phyloP scores from a whole-genome alignment of 2,329 filamentous ascomycete species.

The Aspergillus sojae region DNA sequence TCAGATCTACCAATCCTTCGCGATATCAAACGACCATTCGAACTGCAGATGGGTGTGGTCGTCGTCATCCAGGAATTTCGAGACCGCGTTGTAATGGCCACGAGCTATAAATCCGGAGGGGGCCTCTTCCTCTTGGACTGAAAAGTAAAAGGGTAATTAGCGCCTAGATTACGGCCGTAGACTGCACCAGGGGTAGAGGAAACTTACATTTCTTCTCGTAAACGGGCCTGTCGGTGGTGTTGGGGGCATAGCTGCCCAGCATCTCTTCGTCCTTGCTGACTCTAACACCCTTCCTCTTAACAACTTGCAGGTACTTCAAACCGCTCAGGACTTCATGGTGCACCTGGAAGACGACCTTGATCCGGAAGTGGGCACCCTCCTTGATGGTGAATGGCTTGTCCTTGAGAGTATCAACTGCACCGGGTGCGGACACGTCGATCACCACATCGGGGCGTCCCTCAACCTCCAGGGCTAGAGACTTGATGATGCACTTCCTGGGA shows the following conservation, averaged over 20 bases:
- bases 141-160: neutral
- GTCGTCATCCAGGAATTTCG: constrained; percentile 94
- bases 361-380: constrained; percentile 89
- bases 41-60: constrained; percentile 87
- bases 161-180: neutral
- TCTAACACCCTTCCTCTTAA: constrained; percentile 84
- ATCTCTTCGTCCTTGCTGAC: constrained; percentile 96
- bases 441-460: constrained; percentile 81
- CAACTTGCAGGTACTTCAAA: constrained; percentile 91
- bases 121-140: constrained; percentile 89
- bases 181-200: neutral
- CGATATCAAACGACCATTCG: constrained; percentile 94
- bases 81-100: constrained; percentile 85
- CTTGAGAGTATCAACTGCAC: constrained; percentile 77
- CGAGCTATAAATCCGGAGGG: constrained; percentile 87
- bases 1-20: constrained; percentile 77
- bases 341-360: constrained; percentile 92
- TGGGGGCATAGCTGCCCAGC: constrained; percentile 95
- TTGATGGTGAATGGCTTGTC: constrained; percentile 96
- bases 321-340: constrained; percentile 96
- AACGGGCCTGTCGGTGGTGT: constrained; percentile 79
- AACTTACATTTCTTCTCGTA: constrained; percentile 90
- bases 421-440: constrained; percentile 78
- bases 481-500: constrained; percentile 88
- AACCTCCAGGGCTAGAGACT: constrained; percentile 84